Percentiles rank a stretch among this genome's conserved stretches.
These are phyloP conservation scores for Saxophila tyrrhenica DNA, from an alignment of 495 filamentous ascomycete genomes.

Conservation along the genomic window DNA sequence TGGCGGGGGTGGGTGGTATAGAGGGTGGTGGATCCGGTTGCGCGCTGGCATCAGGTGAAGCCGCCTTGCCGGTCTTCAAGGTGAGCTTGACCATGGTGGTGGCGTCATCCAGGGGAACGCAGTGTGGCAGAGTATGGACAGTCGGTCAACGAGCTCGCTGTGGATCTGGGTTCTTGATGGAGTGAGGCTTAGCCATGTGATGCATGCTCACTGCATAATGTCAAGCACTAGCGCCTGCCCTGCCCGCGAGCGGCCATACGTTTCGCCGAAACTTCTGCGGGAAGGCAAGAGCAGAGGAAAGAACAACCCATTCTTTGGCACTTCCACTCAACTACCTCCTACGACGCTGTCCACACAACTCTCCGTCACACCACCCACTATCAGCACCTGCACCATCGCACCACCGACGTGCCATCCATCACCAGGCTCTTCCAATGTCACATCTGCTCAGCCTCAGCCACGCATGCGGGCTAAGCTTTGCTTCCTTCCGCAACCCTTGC, in stretches of 20 bases:
- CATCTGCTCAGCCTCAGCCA: not conserved
- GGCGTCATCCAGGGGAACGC: not conserved
- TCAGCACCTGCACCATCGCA: no score
- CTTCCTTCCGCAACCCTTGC: not conserved
- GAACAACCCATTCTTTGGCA: no score
- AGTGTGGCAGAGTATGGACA: not conserved
- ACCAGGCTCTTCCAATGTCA: no score
- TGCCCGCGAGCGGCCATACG: not conserved
- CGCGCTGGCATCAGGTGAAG: conserved; percentile 17
- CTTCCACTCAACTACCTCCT: no score
- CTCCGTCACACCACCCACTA: no score
- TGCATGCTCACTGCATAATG: no score
- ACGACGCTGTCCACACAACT: no score
- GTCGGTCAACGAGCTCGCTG: not conserved
- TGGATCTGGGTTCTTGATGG: not conserved
- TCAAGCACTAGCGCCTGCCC: not conserved
- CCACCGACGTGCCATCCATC: not conserved
- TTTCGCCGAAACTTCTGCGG: no score
- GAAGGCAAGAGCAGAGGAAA: no score
- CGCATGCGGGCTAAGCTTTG: no score
- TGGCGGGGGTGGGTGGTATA: conserved; percentile 23
- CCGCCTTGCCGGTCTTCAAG: conserved; percentile 11
- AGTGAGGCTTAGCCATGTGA: not conserved
- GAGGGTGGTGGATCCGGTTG: conserved; percentile 28
- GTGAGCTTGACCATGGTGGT: conserved; percentile 46